Percentiles rank a stretch among this genome's conserved stretches.
Evolutionary conservation across 2,329 filamentous ascomycete genomes (phyloP).

Genomic region (Dryadomyces sulphureus): DNA sequence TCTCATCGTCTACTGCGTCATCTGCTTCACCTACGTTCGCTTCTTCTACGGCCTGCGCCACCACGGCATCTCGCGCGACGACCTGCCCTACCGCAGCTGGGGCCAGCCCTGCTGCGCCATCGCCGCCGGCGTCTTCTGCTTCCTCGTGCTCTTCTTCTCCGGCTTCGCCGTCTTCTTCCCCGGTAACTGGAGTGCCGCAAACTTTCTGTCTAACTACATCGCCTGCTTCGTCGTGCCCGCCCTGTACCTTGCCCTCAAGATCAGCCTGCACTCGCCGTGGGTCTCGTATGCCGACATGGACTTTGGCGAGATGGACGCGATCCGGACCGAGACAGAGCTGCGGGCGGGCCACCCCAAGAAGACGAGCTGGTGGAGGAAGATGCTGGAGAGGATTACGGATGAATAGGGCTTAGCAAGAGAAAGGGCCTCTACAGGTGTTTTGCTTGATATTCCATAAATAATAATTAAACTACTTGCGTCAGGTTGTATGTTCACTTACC

Average conservation of each 20-base stretch:
- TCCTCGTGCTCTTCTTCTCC: conserved; percentile 52
- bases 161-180: conserved; percentile 60
- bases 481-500: too few species aligned
- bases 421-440: too few species aligned
- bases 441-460: too few species aligned
- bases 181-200: conserved; percentile 19
- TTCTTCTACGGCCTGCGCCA: conserved; percentile 51
- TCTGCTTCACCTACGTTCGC: conserved; percentile 51
- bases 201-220: conserved; percentile 23
- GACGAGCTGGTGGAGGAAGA: neutral
- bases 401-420: neutral
- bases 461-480: too few species aligned
- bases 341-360: neutral
- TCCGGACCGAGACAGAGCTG: neutral
- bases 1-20: conserved; percentile 51
- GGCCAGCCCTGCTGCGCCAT: conserved; percentile 55
- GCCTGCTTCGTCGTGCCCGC: conserved; percentile 2
- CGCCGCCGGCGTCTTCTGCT: conserved; percentile 44
- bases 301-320: conserved; percentile 1
- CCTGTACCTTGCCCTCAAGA: neutral
- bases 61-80: conserved; percentile 48
- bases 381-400: conserved; percentile 1
- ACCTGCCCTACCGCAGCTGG: conserved; percentile 47
- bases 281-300: conserved; percentile 18
- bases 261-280: conserved; percentile 45